A percentile compares a stretch with the other conserved stretches of the same genome.
Conservation (phyloP, 1,139 yeast genomes). For the Taiozyma sp. region DNA sequence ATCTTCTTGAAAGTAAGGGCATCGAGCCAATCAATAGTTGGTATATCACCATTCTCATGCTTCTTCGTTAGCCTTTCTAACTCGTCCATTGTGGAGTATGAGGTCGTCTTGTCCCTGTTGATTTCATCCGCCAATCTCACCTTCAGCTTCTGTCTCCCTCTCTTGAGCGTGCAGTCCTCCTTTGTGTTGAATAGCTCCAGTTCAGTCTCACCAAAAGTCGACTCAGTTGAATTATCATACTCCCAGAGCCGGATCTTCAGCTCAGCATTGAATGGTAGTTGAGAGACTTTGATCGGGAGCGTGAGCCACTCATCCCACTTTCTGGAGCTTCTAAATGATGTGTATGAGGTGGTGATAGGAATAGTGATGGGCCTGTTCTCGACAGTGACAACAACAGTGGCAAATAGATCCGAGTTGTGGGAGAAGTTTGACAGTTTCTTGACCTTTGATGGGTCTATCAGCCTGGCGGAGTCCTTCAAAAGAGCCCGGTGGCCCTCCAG, state of each 20-base stretch:
- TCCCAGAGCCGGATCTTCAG: constrained; percentile 67
- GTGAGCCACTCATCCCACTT: constrained; percentile 61
- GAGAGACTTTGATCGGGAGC: constrained; percentile 67
- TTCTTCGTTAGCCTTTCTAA: constrained; percentile 54
- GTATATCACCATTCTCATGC: constrained; percentile 66
- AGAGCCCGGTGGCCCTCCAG: constrained; percentile 44
- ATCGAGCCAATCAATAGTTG: constrained; percentile 73
- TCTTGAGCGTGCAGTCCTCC: constrained; percentile 42
- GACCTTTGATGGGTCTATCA: constrained; percentile 48
- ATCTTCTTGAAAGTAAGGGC: constrained; percentile 56
- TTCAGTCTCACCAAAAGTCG: constrained; percentile 55
- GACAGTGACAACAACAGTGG: constrained; percentile 56
- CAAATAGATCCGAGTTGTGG: constrained; percentile 55
- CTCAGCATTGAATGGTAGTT: constrained; percentile 58
- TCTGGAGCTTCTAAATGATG: constrained; percentile 45
- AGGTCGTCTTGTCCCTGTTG: constrained; percentile 26
- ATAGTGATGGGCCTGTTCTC: constrained; percentile 60
- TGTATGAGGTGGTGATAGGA: constrained; percentile 65
- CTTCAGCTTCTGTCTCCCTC: constrained; percentile 52
- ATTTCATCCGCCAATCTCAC: constrained; percentile 27
- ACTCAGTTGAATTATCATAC: constrained; percentile 46
- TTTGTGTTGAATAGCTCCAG: constrained; percentile 51
- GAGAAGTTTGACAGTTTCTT: constrained; percentile 47
- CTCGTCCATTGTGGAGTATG: constrained; percentile 26
- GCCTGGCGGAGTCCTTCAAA: constrained; percentile 49